Evolutionary conservation across 208 protist genomes (phyloP), one percentile per base, ranked within the genome.

Genomic region (Trypanosoma congolense): DNA sequence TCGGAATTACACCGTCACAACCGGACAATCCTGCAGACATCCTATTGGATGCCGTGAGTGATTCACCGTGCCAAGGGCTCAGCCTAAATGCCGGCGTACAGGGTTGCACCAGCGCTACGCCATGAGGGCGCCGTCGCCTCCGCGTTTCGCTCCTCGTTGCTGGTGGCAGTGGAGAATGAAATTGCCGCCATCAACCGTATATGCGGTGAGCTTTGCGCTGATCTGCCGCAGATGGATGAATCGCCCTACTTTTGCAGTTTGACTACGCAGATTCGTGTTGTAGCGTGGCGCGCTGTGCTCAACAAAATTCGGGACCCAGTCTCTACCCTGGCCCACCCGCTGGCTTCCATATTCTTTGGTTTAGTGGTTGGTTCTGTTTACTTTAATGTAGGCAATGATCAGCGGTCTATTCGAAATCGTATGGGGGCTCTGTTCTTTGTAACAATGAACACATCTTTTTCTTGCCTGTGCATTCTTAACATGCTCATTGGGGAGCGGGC

Each of bases 21-120:
- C 57, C 71, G 9, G 65, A 65, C 21, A 96, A 95, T 65, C 84
- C 90, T 8, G 84, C 88, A 8, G 93, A 97, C 63, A 82, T 84
- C 61, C 72, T 94, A 16, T 38, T 97, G 26, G 77, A 88, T 65
- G 43, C 65, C 22, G 75, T 84, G 19, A 51, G 80, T n/a, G 50
- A 73, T 9, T 38, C 66, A 25, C 52, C 44, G 35, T 40, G n/a
- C 9, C 67, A 65, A 0, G 73, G 59, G 35, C 33, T 42, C 36
- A 22, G 19, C 21, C 31, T 25, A 31, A 47, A 49, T 46, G 18
- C 47, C 22, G 56, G 40, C 21, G n/a, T 56, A 18, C 3, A 28
- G 28, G 42, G 21, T 16, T 36, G 46, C 50, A 18, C 38, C 9
- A 29, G 65, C 19, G 14, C 40, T 5, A 16, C 53, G 5, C 30